Percentiles rank a stretch among this genome's conserved stretches.
phyloP scores from a whole-genome alignment of 2,329 filamentous ascomycete species.

The Xylaria sp. region DNA sequence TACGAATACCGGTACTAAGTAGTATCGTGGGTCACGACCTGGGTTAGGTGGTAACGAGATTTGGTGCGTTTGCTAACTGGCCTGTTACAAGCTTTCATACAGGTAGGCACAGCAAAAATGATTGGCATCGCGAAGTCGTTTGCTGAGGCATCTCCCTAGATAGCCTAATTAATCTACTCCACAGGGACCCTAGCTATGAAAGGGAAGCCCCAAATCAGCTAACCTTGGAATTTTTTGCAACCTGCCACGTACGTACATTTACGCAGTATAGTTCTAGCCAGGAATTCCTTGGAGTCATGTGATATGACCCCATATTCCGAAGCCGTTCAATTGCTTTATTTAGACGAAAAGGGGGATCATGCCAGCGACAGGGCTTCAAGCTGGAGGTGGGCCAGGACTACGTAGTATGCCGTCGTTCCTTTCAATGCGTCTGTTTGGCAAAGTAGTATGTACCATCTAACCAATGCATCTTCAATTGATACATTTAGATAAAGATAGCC shows the following conservation, averaged over 20 bases:
- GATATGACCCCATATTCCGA: not conserved
- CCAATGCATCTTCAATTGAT: not conserved
- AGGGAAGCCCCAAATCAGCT: not conserved
- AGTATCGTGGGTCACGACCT: not conserved
- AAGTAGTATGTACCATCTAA: not conserved
- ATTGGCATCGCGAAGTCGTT: not conserved
- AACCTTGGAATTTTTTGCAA: not conserved
- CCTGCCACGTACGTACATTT: not conserved
- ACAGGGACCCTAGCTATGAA: not conserved
- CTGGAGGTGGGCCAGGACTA: not conserved
- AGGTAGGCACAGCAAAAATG: not conserved
- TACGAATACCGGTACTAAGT: not conserved
- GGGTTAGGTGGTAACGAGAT: not conserved
- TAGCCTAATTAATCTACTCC: not conserved
- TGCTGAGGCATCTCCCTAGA: not conserved
- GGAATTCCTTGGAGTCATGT: not conserved
- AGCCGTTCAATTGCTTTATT: not conserved
- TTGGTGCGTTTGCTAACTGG: not conserved
- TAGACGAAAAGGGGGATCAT: constrained; percentile 12
- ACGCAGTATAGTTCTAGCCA: too few relatives aligned
- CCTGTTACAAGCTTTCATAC: not conserved
- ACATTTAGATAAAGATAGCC: not conserved
- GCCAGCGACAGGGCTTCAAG: too few relatives aligned
- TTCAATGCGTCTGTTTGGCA: not conserved
- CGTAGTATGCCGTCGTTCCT: not conserved